Conservation (phyloP, 495 filamentous ascomycete genomes). For the Pseudotulostoma volvatum region DNA sequence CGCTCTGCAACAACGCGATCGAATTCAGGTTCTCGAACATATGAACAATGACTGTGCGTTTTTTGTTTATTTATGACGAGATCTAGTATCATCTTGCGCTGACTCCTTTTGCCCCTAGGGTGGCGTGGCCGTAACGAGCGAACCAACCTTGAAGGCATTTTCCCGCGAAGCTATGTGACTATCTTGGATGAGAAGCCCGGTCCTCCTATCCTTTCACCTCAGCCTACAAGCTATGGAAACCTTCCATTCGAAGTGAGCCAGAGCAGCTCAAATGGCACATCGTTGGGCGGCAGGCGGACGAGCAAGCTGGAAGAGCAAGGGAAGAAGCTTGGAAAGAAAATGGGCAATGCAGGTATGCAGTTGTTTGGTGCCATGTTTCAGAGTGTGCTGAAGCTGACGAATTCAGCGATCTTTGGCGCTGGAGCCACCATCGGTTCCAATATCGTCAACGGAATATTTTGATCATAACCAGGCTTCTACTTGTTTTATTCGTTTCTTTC, state of each 20-base stretch:
- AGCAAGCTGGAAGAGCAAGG: constrained; percentile 37
- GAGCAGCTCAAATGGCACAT: constrained; percentile 21
- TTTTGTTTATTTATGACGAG: neutral
- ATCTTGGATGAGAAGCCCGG: constrained; percentile 31
- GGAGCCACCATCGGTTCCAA: constrained; percentile 84
- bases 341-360: constrained; percentile 35
- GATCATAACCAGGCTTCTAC: constrained; percentile 11
- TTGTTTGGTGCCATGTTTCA: too few species aligned
- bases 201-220: constrained; percentile 11
- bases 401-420: constrained; percentile 53
- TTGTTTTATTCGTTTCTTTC: constrained; percentile 4
- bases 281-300: constrained; percentile 8
- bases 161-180: constrained; percentile 77
- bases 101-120: constrained; percentile 15
- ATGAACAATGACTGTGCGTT: constrained; percentile 82
- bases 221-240: constrained; percentile 33
- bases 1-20: constrained; percentile 56
- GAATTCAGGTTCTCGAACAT: constrained; percentile 65
- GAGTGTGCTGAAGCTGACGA: too few species aligned
- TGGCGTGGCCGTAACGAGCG: constrained; percentile 76
- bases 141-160: constrained; percentile 73
- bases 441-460: constrained; percentile 87
- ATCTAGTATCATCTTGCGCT: neutral
- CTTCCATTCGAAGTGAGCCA: constrained; percentile 38
- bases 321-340: constrained; percentile 42